These are phyloP conservation scores for Aspergillus nomiae DNA, from an alignment of 2,329 filamentous ascomycete genomes.

Conservation along the genomic window DNA sequence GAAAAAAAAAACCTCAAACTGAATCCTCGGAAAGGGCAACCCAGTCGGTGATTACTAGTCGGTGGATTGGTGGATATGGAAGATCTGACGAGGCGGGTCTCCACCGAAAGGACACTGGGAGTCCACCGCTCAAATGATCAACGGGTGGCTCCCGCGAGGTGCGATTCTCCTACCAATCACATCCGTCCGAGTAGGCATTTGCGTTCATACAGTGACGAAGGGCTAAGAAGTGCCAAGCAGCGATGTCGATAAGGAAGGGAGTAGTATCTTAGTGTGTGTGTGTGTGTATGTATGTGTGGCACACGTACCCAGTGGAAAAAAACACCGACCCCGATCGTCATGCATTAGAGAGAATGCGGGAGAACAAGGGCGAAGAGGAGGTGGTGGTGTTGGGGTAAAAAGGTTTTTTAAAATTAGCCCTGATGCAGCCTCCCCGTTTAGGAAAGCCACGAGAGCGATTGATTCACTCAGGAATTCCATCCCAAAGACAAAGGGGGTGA, in stretches of 20 bases:
- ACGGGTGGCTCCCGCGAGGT: constrained; percentile 10
- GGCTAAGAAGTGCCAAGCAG: constrained; percentile 7
- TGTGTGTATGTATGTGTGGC: neutral
- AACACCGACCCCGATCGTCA: constrained; percentile 19
- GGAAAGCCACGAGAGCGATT: constrained; percentile 4
- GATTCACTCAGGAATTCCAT: neutral
- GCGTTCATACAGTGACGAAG: constrained; percentile 5
- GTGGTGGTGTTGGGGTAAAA: neutral
- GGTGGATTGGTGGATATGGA: constrained; percentile 13
- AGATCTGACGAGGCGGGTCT: constrained; percentile 17
- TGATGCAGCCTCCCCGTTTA: constrained; percentile 10
- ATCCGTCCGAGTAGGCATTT: constrained; percentile 8
- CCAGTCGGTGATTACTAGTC: neutral
- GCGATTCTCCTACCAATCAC: constrained; percentile 17
- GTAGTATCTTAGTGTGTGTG: neutral
- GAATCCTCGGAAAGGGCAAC: neutral
- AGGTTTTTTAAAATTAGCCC: constrained; percentile 10
- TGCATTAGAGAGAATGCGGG: constrained; percentile 17
- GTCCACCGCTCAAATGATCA: constrained; percentile 22
- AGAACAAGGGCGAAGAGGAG: constrained; percentile 9
- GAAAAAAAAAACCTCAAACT: neutral
- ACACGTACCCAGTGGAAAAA: constrained; percentile 12
- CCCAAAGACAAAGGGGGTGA: neutral
- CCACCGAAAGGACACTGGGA: constrained; percentile 5
- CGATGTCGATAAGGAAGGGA: neutral